phyloP scores from a whole-genome alignment of 2,329 filamentous ascomycete genomes.

The Fusarium illudens region DNA sequence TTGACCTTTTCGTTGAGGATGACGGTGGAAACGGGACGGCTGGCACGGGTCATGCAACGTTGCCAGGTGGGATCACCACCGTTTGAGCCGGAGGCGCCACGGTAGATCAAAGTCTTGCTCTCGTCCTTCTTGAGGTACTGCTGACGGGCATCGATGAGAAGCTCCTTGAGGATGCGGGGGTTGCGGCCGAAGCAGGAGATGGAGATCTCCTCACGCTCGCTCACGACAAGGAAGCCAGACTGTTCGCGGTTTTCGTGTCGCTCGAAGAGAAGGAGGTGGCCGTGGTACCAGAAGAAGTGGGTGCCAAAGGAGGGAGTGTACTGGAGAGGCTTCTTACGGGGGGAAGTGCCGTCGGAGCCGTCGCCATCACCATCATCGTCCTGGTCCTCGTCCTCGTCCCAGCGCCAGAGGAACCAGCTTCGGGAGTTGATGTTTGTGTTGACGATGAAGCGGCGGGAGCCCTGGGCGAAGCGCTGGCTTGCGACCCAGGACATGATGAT shows the following conservation, averaged over 20 bases:
- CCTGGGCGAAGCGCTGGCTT: slow-evolving; percentile 66
- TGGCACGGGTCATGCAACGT: slow-evolving; percentile 67
- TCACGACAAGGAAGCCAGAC: slow-evolving; percentile 50
- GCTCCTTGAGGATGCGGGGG: slow-evolving; percentile 67
- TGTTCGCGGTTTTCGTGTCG: slow-evolving; percentile 59
- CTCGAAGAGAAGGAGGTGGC: slow-evolving; percentile 65
- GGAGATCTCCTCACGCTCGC: slow-evolving; percentile 66
- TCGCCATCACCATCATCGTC: slow-evolving; percentile 51
- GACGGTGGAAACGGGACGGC: slow-evolving; percentile 70
- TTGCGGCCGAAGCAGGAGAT: slow-evolving; percentile 70
- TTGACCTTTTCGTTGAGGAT: slow-evolving; percentile 70
- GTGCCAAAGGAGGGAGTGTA: slow-evolving; percentile 74
- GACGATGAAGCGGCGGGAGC: slow-evolving; percentile 69
- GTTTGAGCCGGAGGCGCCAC: slow-evolving; percentile 57
- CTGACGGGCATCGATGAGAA: slow-evolving; percentile 66
- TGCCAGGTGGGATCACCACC: slow-evolving; percentile 63
- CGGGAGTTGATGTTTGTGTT: slow-evolving; percentile 68
- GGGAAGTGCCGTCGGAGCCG: slow-evolving; percentile 37
- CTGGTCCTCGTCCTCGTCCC: slow-evolving; percentile 56
- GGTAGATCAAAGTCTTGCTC: slow-evolving; percentile 71
- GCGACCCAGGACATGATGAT: slow-evolving; percentile 77
- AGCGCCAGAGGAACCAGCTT: slow-evolving; percentile 58
- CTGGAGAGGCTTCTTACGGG: slow-evolving; percentile 58
- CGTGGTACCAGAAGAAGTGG: slow-evolving; percentile 74
- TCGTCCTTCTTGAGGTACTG: slow-evolving; percentile 66